phyloP scores from a whole-genome alignment of 495 filamentous ascomycete species.

The Penicillium macrosclerotiorum region DNA sequence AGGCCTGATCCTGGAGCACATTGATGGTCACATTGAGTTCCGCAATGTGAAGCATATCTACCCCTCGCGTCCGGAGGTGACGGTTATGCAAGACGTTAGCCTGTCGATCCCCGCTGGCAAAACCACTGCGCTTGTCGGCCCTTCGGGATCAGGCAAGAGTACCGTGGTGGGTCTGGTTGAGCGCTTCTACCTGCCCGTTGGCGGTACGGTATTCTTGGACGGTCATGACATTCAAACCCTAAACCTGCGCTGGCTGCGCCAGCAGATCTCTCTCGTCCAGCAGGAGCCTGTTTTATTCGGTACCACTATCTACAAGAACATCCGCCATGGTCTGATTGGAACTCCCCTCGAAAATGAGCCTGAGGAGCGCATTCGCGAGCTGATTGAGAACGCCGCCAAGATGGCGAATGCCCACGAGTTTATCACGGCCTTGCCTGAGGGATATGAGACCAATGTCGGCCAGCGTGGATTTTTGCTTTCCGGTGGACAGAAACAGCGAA shows the following conservation, averaged over 20 bases:
- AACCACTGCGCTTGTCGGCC: slow-evolving; percentile 81
- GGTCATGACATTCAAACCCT: slow-evolving; percentile 76
- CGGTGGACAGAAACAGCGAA: slow-evolving; percentile 95
- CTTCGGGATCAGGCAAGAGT: slow-evolving; percentile 86
- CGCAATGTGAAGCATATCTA: slow-evolving; percentile 87
- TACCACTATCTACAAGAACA: slow-evolving; percentile 83
- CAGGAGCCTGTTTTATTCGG: slow-evolving; percentile 73
- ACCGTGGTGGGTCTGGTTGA: slow-evolving; percentile 91
- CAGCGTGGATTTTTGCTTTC: slow-evolving; percentile 90
- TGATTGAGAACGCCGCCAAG: slow-evolving; percentile 76
- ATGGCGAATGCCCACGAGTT: slow-evolving; percentile 96
- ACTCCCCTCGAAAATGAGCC: slow-evolving; percentile 67
- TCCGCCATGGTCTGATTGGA: slow-evolving; percentile 83
- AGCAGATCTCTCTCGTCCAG: slow-evolving; percentile 86
- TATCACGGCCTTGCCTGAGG: slow-evolving; percentile 76
- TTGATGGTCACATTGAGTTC: slow-evolving; percentile 80
- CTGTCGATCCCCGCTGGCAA: slow-evolving; percentile 81
- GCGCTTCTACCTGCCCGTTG: slow-evolving; percentile 87
- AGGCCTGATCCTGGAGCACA: slow-evolving; percentile 66
- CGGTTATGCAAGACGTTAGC: slow-evolving; percentile 78
- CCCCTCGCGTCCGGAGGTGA: slow-evolving; percentile 85
- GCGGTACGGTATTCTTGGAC: slow-evolving; percentile 76
- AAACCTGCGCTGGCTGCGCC: slow-evolving; percentile 88
- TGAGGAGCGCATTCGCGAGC: slow-evolving; percentile 62
- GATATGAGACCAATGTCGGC: slow-evolving; percentile 92